Evolutionary conservation across 345 rosid genomes (phyloP).

Genomic region (Crucihimalaya himalaica): DNA sequence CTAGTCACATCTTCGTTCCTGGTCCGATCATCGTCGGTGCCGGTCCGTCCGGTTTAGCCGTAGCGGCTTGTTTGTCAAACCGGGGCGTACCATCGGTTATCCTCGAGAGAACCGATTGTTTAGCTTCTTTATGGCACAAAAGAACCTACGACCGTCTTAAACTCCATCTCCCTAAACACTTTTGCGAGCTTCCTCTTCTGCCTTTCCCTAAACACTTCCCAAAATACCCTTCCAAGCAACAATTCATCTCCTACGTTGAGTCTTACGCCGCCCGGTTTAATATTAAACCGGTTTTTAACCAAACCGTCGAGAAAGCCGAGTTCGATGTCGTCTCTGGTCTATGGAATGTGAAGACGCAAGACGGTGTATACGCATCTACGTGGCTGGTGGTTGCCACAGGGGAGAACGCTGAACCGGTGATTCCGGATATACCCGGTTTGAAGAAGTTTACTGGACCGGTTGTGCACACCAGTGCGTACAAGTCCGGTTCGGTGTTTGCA

Average conservation of each 20-base stretch:
- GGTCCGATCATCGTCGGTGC: slow-evolving; percentile 94
- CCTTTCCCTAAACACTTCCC: slow-evolving; percentile 72
- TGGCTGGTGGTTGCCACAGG: slow-evolving; percentile 88
- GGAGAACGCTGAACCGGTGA: slow-evolving; percentile 80
- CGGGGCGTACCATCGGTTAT: slow-evolving; percentile 65
- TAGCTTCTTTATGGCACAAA: slow-evolving; percentile 86
- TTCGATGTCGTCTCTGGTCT: slow-evolving; percentile 50
- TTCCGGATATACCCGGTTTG: slow-evolving; percentile 63
- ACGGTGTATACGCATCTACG: slow-evolving; percentile 51
- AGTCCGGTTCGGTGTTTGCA: slow-evolving; percentile 57
- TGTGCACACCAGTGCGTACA: slow-evolving; percentile 65
- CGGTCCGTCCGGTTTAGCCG: slow-evolving; percentile 88
- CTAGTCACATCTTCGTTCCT: slow-evolving; percentile 37
- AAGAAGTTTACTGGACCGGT: slow-evolving; percentile 52
- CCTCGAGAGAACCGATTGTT: slow-evolving; percentile 70
- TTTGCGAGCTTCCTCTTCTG: slow-evolving; percentile 74
- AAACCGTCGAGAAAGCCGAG: slow-evolving; percentile 56
- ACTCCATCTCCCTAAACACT: slow-evolving; percentile 87
- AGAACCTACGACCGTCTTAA: slow-evolving; percentile 83
- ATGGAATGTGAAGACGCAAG: slow-evolving; percentile 71
- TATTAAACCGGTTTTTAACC: slow-evolving; percentile 65
- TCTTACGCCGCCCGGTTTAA: slow-evolving; percentile 67
- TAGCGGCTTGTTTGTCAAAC: slow-evolving; percentile 68
- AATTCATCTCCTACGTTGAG: slow-evolving; percentile 75
- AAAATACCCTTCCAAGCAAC: slow-evolving; percentile 68